Conservation (phyloP, 257 asterid species). For the Solanum tacnaense region DNA sequence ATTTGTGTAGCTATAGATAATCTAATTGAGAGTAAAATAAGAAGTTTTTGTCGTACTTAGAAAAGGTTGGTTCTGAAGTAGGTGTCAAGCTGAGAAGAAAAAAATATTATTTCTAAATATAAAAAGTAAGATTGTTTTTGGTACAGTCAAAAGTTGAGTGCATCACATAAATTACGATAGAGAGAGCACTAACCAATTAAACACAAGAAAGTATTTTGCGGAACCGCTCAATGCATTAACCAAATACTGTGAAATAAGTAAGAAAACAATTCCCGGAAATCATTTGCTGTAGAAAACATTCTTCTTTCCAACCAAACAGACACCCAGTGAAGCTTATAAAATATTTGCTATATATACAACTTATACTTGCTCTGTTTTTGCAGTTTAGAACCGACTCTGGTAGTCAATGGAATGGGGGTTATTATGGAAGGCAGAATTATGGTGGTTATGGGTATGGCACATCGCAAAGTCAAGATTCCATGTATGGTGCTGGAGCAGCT, state of each 20-base stretch:
- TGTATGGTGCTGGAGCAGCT: conserved; percentile 30
- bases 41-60: not conserved
- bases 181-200: not conserved
- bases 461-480: conserved; percentile 18
- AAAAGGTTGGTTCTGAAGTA: not conserved
- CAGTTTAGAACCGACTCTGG: conserved; percentile 56
- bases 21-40: not conserved
- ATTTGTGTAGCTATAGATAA: not conserved
- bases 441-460: conserved; percentile 54
- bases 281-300: not conserved
- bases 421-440: conserved; percentile 60
- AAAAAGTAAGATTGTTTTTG: not conserved
- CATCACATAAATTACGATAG: not conserved
- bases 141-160: not conserved
- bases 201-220: not conserved
- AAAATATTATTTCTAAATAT: not conserved
- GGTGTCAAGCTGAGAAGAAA: not conserved
- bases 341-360: not conserved
- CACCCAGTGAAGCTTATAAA: not conserved
- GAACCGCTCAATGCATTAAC: not conserved
- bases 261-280: not conserved
- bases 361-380: not conserved
- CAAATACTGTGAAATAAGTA: not conserved
- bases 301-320: not conserved
- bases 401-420: conserved; percentile 50